phyloP scores from a whole-genome alignment of 805 yeast species.

The Blastobotrys mokoenaii region DNA sequence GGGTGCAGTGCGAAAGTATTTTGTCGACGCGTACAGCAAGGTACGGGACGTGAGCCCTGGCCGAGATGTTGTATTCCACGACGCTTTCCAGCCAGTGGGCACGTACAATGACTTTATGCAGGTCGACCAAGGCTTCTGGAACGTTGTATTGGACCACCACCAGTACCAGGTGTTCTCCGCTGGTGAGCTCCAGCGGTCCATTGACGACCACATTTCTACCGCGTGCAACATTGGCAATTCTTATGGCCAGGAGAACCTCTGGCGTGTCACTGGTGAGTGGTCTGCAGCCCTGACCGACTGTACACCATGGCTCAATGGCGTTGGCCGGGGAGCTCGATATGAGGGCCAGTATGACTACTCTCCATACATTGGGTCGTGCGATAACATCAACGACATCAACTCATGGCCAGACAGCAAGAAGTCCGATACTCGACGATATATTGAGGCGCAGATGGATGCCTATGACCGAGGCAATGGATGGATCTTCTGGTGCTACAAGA shows the following conservation, averaged over 20 bases:
- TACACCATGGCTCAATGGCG: slow-evolving; percentile 83
- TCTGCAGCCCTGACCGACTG: slow-evolving; percentile 90
- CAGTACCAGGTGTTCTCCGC: slow-evolving; percentile 78
- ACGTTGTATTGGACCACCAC: slow-evolving; percentile 79
- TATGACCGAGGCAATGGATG: slow-evolving; percentile 68
- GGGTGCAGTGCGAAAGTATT: slow-evolving; percentile 50
- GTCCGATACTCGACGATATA: slow-evolving; percentile 51
- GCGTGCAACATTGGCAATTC: slow-evolving; percentile 46
- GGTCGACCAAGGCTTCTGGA: slow-evolving; percentile 38
- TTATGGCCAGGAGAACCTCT: slow-evolving; percentile 47
- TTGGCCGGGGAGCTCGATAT: slow-evolving; percentile 71
- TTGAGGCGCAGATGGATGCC: slow-evolving; percentile 90
- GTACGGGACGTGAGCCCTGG: slow-evolving; percentile 46
- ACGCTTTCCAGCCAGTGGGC: slow-evolving; percentile 58
- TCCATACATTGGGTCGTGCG: slow-evolving; percentile 55
- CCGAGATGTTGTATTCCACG: slow-evolving; percentile 65
- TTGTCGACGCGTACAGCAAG: slow-evolving; percentile 51
- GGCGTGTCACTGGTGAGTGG: slow-evolving; percentile 84
- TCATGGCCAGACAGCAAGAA: slow-evolving; percentile 56
- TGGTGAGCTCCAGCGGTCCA: slow-evolving; percentile 47
- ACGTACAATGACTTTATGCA: slow-evolving; percentile 56
- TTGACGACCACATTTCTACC: slow-evolving; percentile 52
- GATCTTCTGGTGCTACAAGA: slow-evolving; percentile 93
- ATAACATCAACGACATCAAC: slow-evolving; percentile 37
- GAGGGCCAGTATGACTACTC: slow-evolving; percentile 47